Percentiles rank a stretch among this genome's conserved stretches.
Conservation (phyloP, 2,329 filamentous ascomycete genomes). For the Diatrype stigma region DNA sequence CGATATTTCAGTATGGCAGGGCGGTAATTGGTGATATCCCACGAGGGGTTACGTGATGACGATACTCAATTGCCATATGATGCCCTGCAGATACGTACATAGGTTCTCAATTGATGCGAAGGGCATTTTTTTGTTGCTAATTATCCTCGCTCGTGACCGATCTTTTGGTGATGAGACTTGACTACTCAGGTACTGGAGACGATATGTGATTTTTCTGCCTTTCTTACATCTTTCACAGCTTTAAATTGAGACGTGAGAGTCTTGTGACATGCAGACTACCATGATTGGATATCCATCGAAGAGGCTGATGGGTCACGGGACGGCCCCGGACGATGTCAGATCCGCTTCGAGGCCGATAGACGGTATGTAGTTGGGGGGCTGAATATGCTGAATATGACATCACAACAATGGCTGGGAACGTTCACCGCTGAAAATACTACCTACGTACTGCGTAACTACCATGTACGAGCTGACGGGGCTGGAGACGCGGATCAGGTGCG, state of each 20-base stretch:
- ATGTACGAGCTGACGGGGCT: neutral
- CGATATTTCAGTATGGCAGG: neutral
- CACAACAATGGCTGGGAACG: slow-evolving; percentile 9
- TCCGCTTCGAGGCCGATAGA: neutral
- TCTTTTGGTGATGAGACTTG: no score
- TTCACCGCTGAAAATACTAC: slow-evolving; percentile 11
- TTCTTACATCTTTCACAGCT: neutral
- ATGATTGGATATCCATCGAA: neutral
- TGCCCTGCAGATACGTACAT: neutral
- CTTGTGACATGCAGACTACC: neutral
- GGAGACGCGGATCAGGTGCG: neutral
- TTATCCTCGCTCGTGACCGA: no score
- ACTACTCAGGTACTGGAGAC: no score
- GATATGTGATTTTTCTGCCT: no score
- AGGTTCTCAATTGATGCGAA: no score
- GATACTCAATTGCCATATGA: neutral
- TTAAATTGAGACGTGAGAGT: neutral
- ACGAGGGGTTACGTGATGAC: neutral
- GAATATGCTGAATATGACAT: slow-evolving; percentile 17
- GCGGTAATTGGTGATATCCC: neutral
- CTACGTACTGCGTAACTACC: no score
- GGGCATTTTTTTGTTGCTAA: no score
- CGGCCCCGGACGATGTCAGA: neutral
- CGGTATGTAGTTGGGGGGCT: neutral
- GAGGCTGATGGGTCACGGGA: neutral